Base-by-base conservation (phyloP, 202 grass and related monocot genomes). In the Hordeum pubiflorum region DNA sequence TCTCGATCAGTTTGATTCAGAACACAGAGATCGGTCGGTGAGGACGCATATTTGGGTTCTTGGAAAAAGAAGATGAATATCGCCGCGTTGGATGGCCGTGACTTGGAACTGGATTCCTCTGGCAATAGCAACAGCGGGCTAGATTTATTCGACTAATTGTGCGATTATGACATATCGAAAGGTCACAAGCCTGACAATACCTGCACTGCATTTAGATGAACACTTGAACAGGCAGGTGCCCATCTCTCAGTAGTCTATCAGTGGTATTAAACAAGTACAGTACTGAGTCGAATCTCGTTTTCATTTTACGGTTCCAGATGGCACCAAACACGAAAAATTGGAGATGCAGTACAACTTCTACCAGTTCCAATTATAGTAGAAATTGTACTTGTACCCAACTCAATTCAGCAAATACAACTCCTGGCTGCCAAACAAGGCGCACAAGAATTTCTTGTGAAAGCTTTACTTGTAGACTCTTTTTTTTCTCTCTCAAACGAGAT, bases 81-180 rank as follows among this genome's bases (percentile, higher is more conserved):
- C 3, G 58, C 72, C 31, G 50, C 46, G 46, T 66, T 59, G 73
- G 82, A 78, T 54, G 78, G 78, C 9, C 34, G 72, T 29, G 64
- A 65, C 57, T 1, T 57, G 21, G 82, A 85, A 82, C 73, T 78
- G 46, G 87, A 85, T 89, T 86, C 79, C 18, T 48, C 46, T 77
- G 34, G 46, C 82, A 81, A 58, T 59, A 77, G 40, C 43, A 80
- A 7, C 77, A 10, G 26, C 55, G 46, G 71, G 58, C 44, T 17
- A 29, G 56, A n/a, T 76, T 63, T 31, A 29, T 74, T 76, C 39
- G 55, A 40, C 59, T 10, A 59, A 59, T 43, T 74, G 76, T 36
- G 48, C 57, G 85, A 23, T 33, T 69, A 44, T 10, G 67, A 63
- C 55, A 3, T n/a, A 24, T 13, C 40, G 41, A 64, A 26, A 32